A percentile compares a stretch with the other conserved stretches of the same genome.
Conservation (phyloP, 179 eudicot genomes). For the Actinidia chinensis region DNA sequence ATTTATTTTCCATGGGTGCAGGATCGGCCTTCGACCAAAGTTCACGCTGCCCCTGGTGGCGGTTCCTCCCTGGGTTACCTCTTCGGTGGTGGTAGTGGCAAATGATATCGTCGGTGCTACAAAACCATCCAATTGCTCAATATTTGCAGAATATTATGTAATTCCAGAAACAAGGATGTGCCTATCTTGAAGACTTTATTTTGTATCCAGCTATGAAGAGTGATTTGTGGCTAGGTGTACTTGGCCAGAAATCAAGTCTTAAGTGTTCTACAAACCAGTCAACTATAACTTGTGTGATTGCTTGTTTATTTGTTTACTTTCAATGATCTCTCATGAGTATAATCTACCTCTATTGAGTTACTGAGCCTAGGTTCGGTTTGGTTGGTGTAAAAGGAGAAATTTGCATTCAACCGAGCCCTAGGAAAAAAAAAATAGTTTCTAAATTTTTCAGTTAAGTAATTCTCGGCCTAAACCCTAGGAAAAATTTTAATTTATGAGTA, state of each 20-base stretch:
- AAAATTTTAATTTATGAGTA: too few relatives aligned
- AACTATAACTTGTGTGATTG: neutral
- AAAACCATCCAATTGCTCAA: neutral
- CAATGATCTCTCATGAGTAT: neutral
- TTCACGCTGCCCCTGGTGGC: constrained; percentile 47
- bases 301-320: neutral
- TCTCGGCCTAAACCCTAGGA: too few relatives aligned
- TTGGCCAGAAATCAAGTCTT: neutral
- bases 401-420: too few relatives aligned
- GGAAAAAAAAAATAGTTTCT: too few relatives aligned
- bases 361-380: neutral
- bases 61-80: constrained; percentile 37
- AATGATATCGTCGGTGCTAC: constrained; percentile 4
- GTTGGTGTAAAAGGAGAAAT: too few relatives aligned
- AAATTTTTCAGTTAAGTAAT: too few relatives aligned
- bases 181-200: neutral
- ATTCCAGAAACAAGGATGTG: constrained; percentile 10
- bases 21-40: constrained; percentile 48
- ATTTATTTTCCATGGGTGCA: constrained; percentile 7
- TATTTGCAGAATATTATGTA: neutral
- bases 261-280: neutral
- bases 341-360: neutral
- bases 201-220: neutral
- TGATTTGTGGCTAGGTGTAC: neutral
- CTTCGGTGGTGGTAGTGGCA: constrained; percentile 32